Evolutionary conservation across 495 filamentous ascomycete species (phyloP).

Genomic region (Aspergillus nidulans): DNA sequence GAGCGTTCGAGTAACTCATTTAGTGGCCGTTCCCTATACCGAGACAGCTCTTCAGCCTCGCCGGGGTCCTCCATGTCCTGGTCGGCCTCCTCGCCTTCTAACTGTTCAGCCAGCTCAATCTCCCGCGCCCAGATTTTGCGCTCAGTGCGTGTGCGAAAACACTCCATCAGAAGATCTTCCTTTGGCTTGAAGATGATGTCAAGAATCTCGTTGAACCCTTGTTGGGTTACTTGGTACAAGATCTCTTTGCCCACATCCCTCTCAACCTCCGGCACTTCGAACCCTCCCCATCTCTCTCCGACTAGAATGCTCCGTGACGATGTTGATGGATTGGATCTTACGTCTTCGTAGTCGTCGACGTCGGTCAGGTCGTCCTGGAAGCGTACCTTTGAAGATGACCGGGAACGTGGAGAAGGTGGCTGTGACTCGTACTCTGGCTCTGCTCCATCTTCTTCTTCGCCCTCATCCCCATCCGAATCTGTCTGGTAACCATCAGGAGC

Average conservation of each 20-base stretch:
- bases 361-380: constrained; percentile 68
- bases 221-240: constrained; percentile 82
- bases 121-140: constrained; percentile 53
- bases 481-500: constrained; percentile 61
- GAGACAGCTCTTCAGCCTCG: constrained; percentile 14
- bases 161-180: constrained; percentile 72
- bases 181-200: constrained; percentile 77
- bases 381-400: constrained; percentile 79
- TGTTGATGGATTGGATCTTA: constrained; percentile 71
- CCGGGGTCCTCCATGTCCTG: constrained; percentile 25
- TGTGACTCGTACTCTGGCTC: constrained; percentile 39
- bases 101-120: constrained; percentile 43
- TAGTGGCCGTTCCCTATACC: constrained; percentile 28
- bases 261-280: constrained; percentile 77
- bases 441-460: constrained; percentile 27
- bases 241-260: constrained; percentile 81
- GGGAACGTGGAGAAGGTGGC: constrained; percentile 60
- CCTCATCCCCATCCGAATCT: constrained; percentile 54
- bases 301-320: constrained; percentile 72
- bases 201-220: constrained; percentile 87
- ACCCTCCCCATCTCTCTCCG: constrained; percentile 74
- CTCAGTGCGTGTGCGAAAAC: constrained; percentile 55
- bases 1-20: constrained; percentile 45
- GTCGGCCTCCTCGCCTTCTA: constrained; percentile 17
- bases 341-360: constrained; percentile 64